phyloP scores from a whole-genome alignment of 2,329 filamentous ascomycete species.

The Scedosporium dehoogii region DNA sequence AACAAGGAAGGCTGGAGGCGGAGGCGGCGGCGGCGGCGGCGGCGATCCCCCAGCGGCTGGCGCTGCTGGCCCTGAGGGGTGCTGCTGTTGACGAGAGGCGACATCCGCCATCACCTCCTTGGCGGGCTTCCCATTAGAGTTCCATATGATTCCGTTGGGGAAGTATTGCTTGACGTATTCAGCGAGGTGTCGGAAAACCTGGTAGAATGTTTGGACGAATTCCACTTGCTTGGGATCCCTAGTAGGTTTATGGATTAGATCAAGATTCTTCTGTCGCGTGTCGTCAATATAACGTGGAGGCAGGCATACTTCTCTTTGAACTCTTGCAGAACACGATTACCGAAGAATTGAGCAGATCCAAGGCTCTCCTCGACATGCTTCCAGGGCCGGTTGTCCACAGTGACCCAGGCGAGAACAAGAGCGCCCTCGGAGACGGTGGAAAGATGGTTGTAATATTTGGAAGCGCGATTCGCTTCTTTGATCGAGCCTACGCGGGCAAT shows the following conservation, averaged over 20 bases:
- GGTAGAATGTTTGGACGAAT: constrained; percentile 89
- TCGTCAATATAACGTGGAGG: too few relatives aligned
- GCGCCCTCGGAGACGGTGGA: constrained; percentile 86
- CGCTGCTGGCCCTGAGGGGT: constrained; percentile 31
- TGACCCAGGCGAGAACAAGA: constrained; percentile 83
- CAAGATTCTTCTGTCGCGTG: neutral
- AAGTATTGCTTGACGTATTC: constrained; percentile 82
- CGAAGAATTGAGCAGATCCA: constrained; percentile 81
- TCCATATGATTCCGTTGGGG: constrained; percentile 75
- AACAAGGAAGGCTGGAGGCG: constrained; percentile 54
- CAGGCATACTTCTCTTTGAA: constrained; percentile 57
- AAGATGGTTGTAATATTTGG: constrained; percentile 68
- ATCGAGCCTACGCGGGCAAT: constrained; percentile 71
- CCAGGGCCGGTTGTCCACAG: constrained; percentile 69
- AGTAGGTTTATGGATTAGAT: neutral
- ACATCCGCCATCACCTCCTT: constrained; percentile 56
- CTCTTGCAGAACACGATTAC: constrained; percentile 86
- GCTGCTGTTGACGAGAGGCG: constrained; percentile 17
- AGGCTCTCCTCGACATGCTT: constrained; percentile 80
- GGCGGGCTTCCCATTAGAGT: constrained; percentile 63
- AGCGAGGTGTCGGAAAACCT: constrained; percentile 73
- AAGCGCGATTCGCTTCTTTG: constrained; percentile 69
- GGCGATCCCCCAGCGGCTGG: constrained; percentile 40
- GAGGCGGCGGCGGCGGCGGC: constrained; percentile 60
- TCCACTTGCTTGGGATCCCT: constrained; percentile 74